Conservation (phyloP, 2,329 filamentous ascomycete species). For the Trichophyton mentagrophytes region DNA sequence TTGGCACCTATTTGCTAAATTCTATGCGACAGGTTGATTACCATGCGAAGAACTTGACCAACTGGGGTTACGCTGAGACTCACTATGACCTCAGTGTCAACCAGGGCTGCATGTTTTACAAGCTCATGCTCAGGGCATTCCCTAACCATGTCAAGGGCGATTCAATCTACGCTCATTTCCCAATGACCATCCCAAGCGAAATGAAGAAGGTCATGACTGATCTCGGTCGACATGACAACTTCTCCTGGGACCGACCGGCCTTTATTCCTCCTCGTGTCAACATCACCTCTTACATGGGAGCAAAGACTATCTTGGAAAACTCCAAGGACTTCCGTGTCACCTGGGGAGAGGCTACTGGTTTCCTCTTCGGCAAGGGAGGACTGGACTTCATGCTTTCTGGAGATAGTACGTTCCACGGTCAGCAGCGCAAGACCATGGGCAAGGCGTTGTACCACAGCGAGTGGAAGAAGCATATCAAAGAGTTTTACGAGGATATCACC, state of each 20-base stretch:
- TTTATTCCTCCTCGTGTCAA: constrained; percentile 14
- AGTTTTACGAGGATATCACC: constrained; percentile 16
- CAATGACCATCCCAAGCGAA: constrained; percentile 19
- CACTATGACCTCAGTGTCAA: constrained; percentile 16
- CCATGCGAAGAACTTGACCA: constrained; percentile 24
- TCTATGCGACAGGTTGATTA: constrained; percentile 11
- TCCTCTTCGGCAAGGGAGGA: constrained; percentile 14
- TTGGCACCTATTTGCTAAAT: background rate
- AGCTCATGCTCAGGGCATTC: constrained; percentile 20
- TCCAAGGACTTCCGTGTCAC: constrained; percentile 16
- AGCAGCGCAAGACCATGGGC: constrained; percentile 15
- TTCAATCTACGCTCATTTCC: constrained; percentile 20
- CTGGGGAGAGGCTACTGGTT: constrained; percentile 16
- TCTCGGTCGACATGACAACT: constrained; percentile 15
- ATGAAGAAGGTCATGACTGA: constrained; percentile 18
- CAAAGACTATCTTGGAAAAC: constrained; percentile 16
- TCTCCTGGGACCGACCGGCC: constrained; percentile 14
- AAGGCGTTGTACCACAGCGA: constrained; percentile 15
- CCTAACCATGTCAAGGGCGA: constrained; percentile 20
- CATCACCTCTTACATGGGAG: constrained; percentile 15
- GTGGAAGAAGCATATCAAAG: constrained; percentile 15
- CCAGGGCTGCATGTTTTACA: constrained; percentile 21
- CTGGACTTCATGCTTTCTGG: constrained; percentile 16
- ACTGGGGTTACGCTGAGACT: constrained; percentile 30
- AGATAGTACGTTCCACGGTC: constrained; percentile 12